Evolutionary conservation across 495 filamentous ascomycete genomes (phyloP).

Genomic region (Aspergillus campestris): DNA sequence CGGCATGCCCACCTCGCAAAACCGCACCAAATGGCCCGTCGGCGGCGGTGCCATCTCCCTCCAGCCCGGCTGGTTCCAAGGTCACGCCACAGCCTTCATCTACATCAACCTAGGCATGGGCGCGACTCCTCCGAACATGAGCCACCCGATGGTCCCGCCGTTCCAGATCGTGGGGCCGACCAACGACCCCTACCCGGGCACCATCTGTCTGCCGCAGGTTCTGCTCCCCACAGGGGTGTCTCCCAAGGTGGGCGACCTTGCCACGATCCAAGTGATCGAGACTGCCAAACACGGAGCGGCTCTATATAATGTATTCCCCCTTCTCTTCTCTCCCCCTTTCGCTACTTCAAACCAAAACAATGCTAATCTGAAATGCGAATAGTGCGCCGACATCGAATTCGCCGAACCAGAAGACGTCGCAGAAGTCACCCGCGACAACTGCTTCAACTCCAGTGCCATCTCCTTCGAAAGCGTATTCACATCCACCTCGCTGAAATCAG

Average conservation of each 20-base stretch:
- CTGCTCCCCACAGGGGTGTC: conserved; percentile 68
- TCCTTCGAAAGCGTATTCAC: conserved; percentile 70
- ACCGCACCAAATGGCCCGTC: conserved; percentile 88
- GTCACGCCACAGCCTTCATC: conserved; percentile 75
- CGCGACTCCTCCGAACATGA: conserved; percentile 78
- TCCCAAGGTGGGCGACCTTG: conserved; percentile 74
- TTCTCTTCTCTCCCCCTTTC: neutral
- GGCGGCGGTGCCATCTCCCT: conserved; percentile 76
- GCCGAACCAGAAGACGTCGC: conserved; percentile 64
- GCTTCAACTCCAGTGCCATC: conserved; percentile 72
- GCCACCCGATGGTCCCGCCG: conserved; percentile 68
- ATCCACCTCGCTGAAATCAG: conserved; percentile 46
- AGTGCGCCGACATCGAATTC: conserved; percentile 92
- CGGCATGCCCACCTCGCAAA: conserved; percentile 67
- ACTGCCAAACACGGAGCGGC: conserved; percentile 81
- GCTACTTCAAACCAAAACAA: conserved; percentile 2
- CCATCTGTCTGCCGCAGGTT: conserved; percentile 83
- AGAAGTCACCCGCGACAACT: conserved; percentile 69
- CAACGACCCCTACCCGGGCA: conserved; percentile 75
- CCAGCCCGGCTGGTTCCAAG: conserved; percentile 93
- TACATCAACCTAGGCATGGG: conserved; percentile 95
- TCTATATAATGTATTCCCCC: conserved; percentile 68
- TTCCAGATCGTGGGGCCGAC: conserved; percentile 82
- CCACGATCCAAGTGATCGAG: conserved; percentile 92
- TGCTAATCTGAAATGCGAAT: conserved; percentile 9